phyloP scores from a whole-genome alignment of 176 grass and related monocot genomes.

The Oryza rufipogon region DNA sequence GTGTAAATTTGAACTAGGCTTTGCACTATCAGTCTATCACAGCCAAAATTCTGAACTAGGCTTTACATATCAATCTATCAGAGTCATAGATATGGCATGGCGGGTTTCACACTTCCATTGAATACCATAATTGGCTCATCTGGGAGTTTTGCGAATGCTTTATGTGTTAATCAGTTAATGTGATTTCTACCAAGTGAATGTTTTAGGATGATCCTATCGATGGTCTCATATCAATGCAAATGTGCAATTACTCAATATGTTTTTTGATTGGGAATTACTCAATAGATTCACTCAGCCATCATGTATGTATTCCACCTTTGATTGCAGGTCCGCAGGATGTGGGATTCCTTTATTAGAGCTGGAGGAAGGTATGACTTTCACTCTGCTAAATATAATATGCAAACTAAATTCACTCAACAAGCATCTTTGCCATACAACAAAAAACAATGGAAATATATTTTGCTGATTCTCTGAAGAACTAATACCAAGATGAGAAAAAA shows the following conservation, averaged over 20 bases:
- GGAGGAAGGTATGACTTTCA: slow-evolving; percentile 71
- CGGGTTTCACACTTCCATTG: slow-evolving; percentile 19
- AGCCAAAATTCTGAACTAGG: neutral
- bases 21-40: neutral
- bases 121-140: slow-evolving; percentile 6
- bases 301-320: slow-evolving; percentile 31
- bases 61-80: neutral
- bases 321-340: slow-evolving; percentile 90
- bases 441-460: slow-evolving; percentile 14
- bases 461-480: neutral
- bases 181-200: neutral
- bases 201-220: neutral
- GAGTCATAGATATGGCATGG: slow-evolving; percentile 1
- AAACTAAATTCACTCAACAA: slow-evolving; percentile 15
- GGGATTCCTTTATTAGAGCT: slow-evolving; percentile 93
- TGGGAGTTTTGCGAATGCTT: neutral
- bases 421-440: neutral
- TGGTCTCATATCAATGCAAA: neutral
- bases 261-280: neutral
- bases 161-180: neutral
- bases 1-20: neutral
- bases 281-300: neutral
- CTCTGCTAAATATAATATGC: neutral
- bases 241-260: neutral
- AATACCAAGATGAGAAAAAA: slow-evolving; percentile 23